Evolutionary conservation across 805 yeast genomes (phyloP), one percentile per base, ranked within the genome.

Genomic region (Lipomyces spencermartinsiae): DNA sequence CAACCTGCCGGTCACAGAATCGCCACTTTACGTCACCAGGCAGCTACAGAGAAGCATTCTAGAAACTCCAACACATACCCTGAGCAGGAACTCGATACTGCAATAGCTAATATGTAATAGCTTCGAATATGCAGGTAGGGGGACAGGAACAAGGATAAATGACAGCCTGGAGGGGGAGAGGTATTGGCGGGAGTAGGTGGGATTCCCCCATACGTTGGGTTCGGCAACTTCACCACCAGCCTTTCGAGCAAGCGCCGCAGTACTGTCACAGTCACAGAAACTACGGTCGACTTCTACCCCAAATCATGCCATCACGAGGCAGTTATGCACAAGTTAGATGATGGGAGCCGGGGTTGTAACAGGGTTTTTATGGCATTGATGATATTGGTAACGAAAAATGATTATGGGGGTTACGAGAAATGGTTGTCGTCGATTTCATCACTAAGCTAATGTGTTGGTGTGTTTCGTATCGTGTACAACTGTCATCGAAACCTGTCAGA

Each of bases 11-110:
- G 22, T 19, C 19, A 9, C 49, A 9, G 49, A 43, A 16, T 43
- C 49, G 49, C 49, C 49, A 43, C 49, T 16, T 43, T 43, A 43
- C 49, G 22, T 43, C 49, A 43, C 49, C 8, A n/a, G 49, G n/a
- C 25, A 8, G 7, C 19, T 16, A 43, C n/a, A 37, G 9, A 16
- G 49, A 43, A 43, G 19, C 8, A 43, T 16, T n/a, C 49, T 43
- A 43, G 29, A n/a, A 1, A n/a, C 49, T 16, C 49, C 16, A 16
- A 43, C n/a, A 43, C 49, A 43, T 43, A 43, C 49, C 49, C 10
- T 43, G 19, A 43, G 16, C 22, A n/a, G 49, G n/a, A 43, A n/a
- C 49, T 43, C 19, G 49, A 43, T n/a, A 43, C n/a, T 43, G 10
- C 9, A 16, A 43, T n/a, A n/a, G 22, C 22, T n/a, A 43, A 16